Evolutionary conservation across 2,329 filamentous ascomycete species (phyloP).

Genomic region (Decorospora gaudefroyi): DNA sequence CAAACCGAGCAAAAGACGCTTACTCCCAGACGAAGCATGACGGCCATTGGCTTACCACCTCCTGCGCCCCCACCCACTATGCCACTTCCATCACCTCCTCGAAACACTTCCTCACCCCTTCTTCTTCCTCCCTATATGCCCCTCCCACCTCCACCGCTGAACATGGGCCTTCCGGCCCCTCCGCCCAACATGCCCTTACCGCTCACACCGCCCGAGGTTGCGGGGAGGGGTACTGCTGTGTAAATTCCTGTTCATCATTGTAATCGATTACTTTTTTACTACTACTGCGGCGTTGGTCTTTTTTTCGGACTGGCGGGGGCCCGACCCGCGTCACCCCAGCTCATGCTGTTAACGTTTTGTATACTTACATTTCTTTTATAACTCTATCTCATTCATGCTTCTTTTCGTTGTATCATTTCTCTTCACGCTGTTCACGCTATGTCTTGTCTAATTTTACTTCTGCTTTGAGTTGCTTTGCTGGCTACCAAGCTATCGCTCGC

Average conservation of each 20-base stretch:
- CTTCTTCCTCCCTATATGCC: slow-evolving; percentile 23
- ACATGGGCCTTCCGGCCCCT: slow-evolving; percentile 10
- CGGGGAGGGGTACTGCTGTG: slow-evolving; percentile 2
- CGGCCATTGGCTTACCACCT: slow-evolving; percentile 50
- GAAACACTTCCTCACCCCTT: slow-evolving; percentile 15
- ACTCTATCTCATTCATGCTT: too few relatives aligned
- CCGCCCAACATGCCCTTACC: slow-evolving; percentile 19
- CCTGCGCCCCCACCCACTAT: slow-evolving; percentile 53
- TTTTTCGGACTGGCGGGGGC: too few relatives aligned
- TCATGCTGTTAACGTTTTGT: too few relatives aligned
- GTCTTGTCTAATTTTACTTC: too few relatives aligned
- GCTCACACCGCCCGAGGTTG: slow-evolving; percentile 12
- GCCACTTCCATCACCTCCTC: slow-evolving; percentile 51
- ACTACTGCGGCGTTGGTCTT: too few relatives aligned
- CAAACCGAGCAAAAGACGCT: slow-evolving; percentile 21
- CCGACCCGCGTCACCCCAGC: too few relatives aligned
- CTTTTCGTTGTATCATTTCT: too few relatives aligned
- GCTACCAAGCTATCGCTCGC: too few relatives aligned
- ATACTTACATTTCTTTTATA: too few relatives aligned
- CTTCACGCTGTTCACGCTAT: too few relatives aligned
- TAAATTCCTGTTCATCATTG: background rate
- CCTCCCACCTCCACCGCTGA: slow-evolving; percentile 17
- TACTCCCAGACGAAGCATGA: slow-evolving; percentile 43
- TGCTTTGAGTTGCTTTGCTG: too few relatives aligned
- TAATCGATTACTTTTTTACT: background rate